Conservation (phyloP, 441 rosid species). For the Eruca vesicaria region DNA sequence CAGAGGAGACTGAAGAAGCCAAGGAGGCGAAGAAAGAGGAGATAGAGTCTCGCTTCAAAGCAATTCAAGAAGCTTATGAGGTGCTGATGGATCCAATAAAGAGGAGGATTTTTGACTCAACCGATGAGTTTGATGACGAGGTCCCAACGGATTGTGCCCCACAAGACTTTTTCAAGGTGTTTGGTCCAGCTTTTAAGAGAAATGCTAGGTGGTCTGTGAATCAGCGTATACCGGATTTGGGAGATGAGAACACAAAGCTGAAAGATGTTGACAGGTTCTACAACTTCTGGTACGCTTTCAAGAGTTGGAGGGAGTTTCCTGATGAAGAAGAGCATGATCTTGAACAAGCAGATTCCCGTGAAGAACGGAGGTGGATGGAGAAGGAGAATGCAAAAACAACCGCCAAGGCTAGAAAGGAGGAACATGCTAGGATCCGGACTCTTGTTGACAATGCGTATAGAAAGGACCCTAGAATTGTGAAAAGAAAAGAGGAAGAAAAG, state of each 20-base stretch:
- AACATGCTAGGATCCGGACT: conserved; percentile 73
- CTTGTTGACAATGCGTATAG: conserved; percentile 93
- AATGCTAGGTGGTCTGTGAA: conserved; percentile 92
- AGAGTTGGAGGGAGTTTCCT: conserved; percentile 99
- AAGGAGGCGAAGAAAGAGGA: conserved; percentile 90
- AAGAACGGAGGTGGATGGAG: conserved; percentile 99
- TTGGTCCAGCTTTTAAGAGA: conserved; percentile 95
- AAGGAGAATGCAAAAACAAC: conserved; percentile 91
- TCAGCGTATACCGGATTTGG: conserved; percentile 73
- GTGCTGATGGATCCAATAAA: conserved; percentile 82
- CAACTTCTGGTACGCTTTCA: conserved; percentile 79
- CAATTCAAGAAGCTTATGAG: conserved; percentile 94
- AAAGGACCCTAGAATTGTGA: conserved; percentile 82
- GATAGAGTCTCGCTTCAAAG: conserved; percentile 82
- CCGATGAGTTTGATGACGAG: conserved; percentile 97
- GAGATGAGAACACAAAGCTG: conserved; percentile 63
- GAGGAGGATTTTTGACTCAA: conserved; percentile 91
- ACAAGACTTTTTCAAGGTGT: conserved; percentile 92
- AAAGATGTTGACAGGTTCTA: conserved; percentile 82
- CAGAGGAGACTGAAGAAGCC: conserved; percentile 91
- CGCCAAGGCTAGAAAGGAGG: conserved; percentile 93
- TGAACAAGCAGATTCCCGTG: conserved; percentile 95
- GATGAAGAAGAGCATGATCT: conserved; percentile 95
- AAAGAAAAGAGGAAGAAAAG: conserved; percentile 83
- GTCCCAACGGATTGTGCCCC: conserved; percentile 84